Evolutionary conservation across 2,329 filamentous ascomycete genomes (phyloP).

Genomic region (Thelonectria olida): DNA sequence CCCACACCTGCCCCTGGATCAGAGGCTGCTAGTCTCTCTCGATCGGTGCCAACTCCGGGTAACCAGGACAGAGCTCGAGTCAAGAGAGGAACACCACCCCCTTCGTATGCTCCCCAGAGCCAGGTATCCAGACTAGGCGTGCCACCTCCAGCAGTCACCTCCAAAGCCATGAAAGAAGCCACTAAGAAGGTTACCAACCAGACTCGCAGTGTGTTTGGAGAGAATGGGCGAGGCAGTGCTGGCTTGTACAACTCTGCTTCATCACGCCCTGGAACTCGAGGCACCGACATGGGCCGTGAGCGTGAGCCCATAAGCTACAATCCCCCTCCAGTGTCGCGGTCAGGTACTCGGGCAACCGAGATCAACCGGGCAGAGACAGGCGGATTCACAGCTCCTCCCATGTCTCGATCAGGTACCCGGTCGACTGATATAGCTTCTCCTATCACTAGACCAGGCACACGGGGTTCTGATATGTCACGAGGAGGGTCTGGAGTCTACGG

Average conservation of each 20-base stretch:
- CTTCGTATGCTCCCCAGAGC: conserved; percentile 76
- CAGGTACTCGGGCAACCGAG: conserved; percentile 35
- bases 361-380: conserved; percentile 23
- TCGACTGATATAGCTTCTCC: conserved; percentile 43
- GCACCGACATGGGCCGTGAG: conserved; percentile 22
- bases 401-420: conserved; percentile 34
- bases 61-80: conserved; percentile 58
- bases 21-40: conserved; percentile 49
- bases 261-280: conserved; percentile 33
- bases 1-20: conserved; percentile 76
- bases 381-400: conserved; percentile 26
- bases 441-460: conserved; percentile 52
- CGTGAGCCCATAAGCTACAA: conserved; percentile 41
- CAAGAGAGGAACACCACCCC: conserved; percentile 81
- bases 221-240: conserved; percentile 47
- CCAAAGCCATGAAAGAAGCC: conserved; percentile 93
- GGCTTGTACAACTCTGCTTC: conserved; percentile 40
- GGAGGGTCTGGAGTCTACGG: conserved; percentile 42
- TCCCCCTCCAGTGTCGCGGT: conserved; percentile 35
- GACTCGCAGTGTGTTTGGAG: conserved; percentile 79
- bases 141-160: conserved; percentile 90
- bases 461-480: conserved; percentile 47
- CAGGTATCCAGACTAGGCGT: conserved; percentile 83
- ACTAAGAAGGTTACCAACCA: conserved; percentile 89
- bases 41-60: conserved; percentile 68